phyloP scores from a whole-genome alignment of 768 basidiomycete species.

The Coprinopsis sp. region DNA sequence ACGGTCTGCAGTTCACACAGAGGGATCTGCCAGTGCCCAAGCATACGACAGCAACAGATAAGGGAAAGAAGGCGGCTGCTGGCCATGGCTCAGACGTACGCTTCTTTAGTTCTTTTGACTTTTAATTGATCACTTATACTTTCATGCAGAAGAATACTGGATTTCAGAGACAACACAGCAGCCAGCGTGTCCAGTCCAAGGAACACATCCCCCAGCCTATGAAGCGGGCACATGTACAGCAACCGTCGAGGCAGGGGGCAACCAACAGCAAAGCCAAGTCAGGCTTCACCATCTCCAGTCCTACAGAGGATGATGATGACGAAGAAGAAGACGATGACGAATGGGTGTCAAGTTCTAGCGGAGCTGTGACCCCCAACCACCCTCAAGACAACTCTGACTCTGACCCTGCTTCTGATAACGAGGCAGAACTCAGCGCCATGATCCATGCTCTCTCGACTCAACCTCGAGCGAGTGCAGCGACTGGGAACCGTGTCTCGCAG shows the following conservation, averaged over 20 bases:
- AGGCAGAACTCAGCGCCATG: too few species aligned
- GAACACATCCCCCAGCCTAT: conserved; percentile 25
- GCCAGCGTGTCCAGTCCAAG: conserved; percentile 31
- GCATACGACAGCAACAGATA: conserved; percentile 49
- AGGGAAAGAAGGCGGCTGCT: conserved; percentile 44
- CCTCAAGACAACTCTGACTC: conserved; percentile 44
- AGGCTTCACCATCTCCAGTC: conserved; percentile 57
- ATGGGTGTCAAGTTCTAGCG: conserved; percentile 78
- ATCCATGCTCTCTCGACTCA: conserved; percentile 11
- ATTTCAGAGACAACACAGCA: conserved; percentile 30
- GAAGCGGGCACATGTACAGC: too few species aligned
- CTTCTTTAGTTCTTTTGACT: conserved; percentile 17
- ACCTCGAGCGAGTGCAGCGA: conserved; percentile 14
- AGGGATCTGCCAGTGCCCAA: conserved; percentile 45
- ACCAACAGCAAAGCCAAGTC: conserved; percentile 36
- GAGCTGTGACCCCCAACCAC: conserved; percentile 60
- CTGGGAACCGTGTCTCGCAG: too few species aligned
- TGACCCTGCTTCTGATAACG: conserved; percentile 34
- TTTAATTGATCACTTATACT: conserved; percentile 15
- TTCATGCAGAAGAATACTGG: conserved; percentile 23
- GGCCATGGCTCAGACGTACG: conserved; percentile 42
- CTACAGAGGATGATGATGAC: conserved; percentile 34
- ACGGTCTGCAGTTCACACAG: conserved; percentile 66
- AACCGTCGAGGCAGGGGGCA: conserved; percentile 19
- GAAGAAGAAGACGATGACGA: conserved; percentile 62